Evolutionary conservation across 208 protist species (phyloP).

Genomic region (Leishmania major): DNA sequence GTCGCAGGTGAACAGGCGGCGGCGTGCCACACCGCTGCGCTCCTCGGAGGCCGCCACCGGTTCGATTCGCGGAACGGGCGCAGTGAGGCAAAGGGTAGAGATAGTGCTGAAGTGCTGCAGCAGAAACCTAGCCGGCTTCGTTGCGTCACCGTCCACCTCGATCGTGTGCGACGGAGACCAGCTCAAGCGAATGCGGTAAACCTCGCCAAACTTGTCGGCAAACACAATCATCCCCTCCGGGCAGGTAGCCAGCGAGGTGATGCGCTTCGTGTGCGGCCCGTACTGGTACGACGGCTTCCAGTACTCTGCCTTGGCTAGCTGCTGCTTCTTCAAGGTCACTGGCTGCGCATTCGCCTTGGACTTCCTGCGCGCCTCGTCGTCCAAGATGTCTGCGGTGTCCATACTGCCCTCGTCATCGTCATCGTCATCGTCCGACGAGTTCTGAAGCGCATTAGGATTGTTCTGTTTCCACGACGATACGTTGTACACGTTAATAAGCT

Average conservation of each 20-base stretch:
- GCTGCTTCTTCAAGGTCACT: slow-evolving; percentile 10
- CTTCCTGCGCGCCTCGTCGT: slow-evolving; percentile 4
- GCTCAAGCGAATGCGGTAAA: slow-evolving; percentile 66
- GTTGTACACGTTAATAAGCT: slow-evolving; percentile 84
- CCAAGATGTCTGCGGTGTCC: slow-evolving; percentile 15
- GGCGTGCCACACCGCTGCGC: slow-evolving; percentile 26
- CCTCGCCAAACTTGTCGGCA: slow-evolving; percentile 91
- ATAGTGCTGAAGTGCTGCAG: slow-evolving; percentile 90
- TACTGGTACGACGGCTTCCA: slow-evolving; percentile 63
- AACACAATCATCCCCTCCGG: slow-evolving; percentile 75
- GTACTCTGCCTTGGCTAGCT: slow-evolving; percentile 27
- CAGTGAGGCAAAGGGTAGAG: slow-evolving; percentile 63
- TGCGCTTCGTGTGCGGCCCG: slow-evolving; percentile 85
- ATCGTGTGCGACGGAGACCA: slow-evolving; percentile 57
- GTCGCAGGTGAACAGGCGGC: slow-evolving; percentile 84
- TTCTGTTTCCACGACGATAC: slow-evolving; percentile 44
- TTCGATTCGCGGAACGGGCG: slow-evolving; percentile 51
- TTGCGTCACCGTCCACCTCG: slow-evolving; percentile 48
- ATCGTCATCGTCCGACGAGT: slow-evolving; percentile 33
- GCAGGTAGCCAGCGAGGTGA: slow-evolving; percentile 61
- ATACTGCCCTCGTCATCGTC: slow-evolving; percentile 11
- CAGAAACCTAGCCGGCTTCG: slow-evolving; percentile 52
- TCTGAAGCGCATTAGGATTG: slow-evolving; percentile 33
- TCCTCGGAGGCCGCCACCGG: slow-evolving; percentile 32
- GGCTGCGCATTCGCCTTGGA: background rate